Evolutionary conservation across 192 early-diverging fungal genomes (phyloP).

Genomic region (Umbelopsis vinacea): DNA sequence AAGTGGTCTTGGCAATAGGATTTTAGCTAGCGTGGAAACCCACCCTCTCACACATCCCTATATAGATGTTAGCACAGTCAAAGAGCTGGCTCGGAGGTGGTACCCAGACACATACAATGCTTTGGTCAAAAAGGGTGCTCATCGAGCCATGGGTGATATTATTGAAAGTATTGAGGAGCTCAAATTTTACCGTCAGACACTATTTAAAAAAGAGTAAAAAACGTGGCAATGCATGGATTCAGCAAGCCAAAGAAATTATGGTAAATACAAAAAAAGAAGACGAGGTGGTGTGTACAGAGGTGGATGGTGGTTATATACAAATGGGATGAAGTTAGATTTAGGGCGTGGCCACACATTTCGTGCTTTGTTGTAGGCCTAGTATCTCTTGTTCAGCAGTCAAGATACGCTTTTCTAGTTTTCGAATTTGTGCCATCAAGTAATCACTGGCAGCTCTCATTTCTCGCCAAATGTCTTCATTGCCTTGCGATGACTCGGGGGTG

Average conservation of each 20-base stretch:
- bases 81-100: constrained; percentile 88
- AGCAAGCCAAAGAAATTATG: too few species aligned
- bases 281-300: not conserved
- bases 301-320: not conserved
- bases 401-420: constrained; percentile 16
- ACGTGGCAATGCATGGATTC: not conserved
- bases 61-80: constrained; percentile 88
- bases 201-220: constrained; percentile 54
- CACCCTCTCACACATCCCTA: not conserved
- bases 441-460: constrained; percentile 14
- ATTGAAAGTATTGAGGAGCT: constrained; percentile 90
- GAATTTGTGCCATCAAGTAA: not conserved
- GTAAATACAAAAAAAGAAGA: not conserved
- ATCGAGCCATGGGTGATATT: constrained; percentile 93
- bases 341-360: not conserved
- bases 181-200: constrained; percentile 65
- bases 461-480: not conserved
- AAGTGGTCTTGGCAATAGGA: constrained; percentile 19
- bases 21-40: not conserved
- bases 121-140: constrained; percentile 61
- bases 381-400: not conserved
- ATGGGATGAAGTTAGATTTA: not conserved
- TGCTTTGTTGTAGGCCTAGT: not conserved
- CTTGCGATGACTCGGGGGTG: not conserved
- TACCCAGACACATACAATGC: constrained; percentile 50